phyloP scores from a whole-genome alignment of 2,329 filamentous ascomycete genomes.

The Pyrenophora tritici-repentis region DNA sequence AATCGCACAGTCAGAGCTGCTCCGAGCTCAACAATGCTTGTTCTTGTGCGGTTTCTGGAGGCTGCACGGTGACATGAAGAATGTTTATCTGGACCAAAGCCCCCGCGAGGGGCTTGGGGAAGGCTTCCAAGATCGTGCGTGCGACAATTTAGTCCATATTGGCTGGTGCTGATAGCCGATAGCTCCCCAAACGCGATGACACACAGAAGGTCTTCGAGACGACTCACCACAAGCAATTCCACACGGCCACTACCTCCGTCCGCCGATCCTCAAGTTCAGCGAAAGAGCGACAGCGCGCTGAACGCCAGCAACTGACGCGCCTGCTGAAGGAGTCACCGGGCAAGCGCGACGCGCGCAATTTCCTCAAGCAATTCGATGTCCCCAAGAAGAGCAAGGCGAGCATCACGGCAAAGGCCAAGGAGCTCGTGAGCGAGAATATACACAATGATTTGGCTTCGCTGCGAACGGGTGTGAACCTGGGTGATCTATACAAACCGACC shows the following conservation, averaged over 20 bases:
- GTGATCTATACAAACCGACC: constrained; percentile 63
- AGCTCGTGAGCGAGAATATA: constrained; percentile 23
- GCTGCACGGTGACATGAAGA: constrained; percentile 42
- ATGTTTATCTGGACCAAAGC: constrained; percentile 45
- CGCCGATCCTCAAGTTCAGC: constrained; percentile 34
- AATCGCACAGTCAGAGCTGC: constrained; percentile 12
- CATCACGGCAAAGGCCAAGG: constrained; percentile 15
- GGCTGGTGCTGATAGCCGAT: constrained; percentile 12
- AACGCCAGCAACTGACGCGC: constrained; percentile 45
- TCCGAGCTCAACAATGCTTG: neutral
- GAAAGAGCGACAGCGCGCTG: constrained; percentile 44
- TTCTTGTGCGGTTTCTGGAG: constrained; percentile 11
- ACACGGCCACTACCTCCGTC: constrained; percentile 22
- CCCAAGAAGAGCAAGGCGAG: constrained; percentile 25
- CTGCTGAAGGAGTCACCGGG: constrained; percentile 86
- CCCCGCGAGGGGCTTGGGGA: constrained; percentile 42
- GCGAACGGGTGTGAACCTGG: constrained; percentile 62
- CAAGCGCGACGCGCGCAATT: constrained; percentile 89
- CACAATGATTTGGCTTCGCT: constrained; percentile 45
- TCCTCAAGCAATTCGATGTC: constrained; percentile 79
- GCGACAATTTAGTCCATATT: constrained; percentile 13
- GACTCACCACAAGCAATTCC: constrained; percentile 8
- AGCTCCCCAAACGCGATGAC: constrained; percentile 33
- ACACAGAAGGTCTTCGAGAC: constrained; percentile 10
- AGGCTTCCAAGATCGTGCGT: constrained; percentile 29